Base-by-base conservation (phyloP, 768 basidiomycete genomes). In the Suillus bovinus region DNA sequence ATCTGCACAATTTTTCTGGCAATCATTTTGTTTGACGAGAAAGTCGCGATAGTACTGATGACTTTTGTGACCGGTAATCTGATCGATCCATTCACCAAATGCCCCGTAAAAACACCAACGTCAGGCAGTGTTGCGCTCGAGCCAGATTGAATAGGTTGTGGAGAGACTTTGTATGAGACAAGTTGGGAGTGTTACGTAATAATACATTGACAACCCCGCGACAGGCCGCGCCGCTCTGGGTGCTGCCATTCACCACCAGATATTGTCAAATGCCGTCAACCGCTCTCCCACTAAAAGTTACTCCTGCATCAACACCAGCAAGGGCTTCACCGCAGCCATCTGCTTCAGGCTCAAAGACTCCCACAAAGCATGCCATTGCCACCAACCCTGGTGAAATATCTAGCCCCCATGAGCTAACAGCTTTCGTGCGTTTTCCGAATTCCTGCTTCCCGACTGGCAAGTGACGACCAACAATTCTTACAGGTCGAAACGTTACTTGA, bases 401-500 rank as follows among this genome's bases (percentile, higher is more conserved):
- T 2, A 94, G 92, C 69, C 95, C 95, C 1, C 94, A 96, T 72
- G 95, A 97, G 73, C 76, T 97, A 66, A 96, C 95, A 34, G 93
- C 93, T 24, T 97, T 95, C 77, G 95, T 97, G 72, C 76, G 91
- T 83, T 52, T 44, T 58, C 10, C 27, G n/a, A 33, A 44, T 36
- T 55, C 56, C 4, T 49, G 14, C 58, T 31, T 55, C 29, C 67
- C 47, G 56, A 22, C 38, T 47, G 31, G 49, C 44, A 38, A 47
- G 61, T 24, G 22, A 42, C 13, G 20, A 17, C 29, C 53, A 17
- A 61, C 31, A 59, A 36, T 36, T 16, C 46, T 61, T 58, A 53
- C 38, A 96, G 94, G 93, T 96, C 14, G 95, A 97, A 76, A 90
- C 86, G 14, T 78, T 97, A 24, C 77, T 97, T 13, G 90, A 93